Evolutionary conservation across 2,329 filamentous ascomycete species (phyloP), one percentile per base, ranked within the genome.

Genomic region (Fusarium veterinarium): DNA sequence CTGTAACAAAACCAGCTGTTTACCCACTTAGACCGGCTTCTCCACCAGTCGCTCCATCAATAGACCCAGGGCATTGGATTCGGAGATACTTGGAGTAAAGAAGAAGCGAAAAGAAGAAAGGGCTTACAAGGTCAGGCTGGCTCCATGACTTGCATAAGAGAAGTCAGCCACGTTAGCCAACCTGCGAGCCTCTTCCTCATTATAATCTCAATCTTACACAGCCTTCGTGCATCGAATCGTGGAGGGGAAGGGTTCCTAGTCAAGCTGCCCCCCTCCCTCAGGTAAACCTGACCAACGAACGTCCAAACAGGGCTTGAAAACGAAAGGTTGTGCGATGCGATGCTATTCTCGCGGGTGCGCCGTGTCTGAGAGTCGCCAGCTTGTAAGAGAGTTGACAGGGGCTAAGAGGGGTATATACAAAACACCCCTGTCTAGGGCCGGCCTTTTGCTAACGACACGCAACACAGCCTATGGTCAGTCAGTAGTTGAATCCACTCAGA

Each of bases 91-190:
- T 55, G 35, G 46, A 53, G 30, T 28, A 52, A 62, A 37, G 44
- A 38, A 49, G 52, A 42, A 69, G 53, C 33, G 46, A 49, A 49
- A 51, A 52, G 37, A 64, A 58, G 41, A 19, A 42, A 30, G 20
- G 56, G 45, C 35, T 53, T 53, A 40, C 44, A 49, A 51, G 46
- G 57, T 46, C 35, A 46, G 53, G 30, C 58, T 56, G 38, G 51
- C 49, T 53, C 52, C 64, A 73, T 76, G 63, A 75, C 72, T 67
- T 76, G 71, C 74, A 75, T 72, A 38, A 60, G 40, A 58, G 48
- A 53, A 53, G 44, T 61, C 67, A 73, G 56, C 60, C 67, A 74
- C 25, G 30, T 40, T 62, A 64, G 60, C 40, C 35, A 23, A 49
- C 30, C 46, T 49, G 30, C n/a, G n/a, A 72, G 69, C 58, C 44